phyloP scores from a whole-genome alignment of 2,329 filamentous ascomycete genomes.

The Monilinia fructicola region DNA sequence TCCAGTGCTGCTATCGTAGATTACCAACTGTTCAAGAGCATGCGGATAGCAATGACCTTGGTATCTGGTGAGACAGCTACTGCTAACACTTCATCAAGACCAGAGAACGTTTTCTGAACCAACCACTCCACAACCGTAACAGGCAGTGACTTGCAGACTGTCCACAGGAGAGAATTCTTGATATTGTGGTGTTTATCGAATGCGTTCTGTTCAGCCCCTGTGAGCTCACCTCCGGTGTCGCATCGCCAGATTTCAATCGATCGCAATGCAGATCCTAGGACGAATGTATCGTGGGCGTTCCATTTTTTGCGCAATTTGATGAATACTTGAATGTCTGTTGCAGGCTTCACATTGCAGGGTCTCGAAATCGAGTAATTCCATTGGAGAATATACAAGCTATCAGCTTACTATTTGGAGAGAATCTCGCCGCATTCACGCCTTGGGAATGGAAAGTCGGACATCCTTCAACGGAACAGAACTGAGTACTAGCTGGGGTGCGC shows the following conservation, averaged over 20 bases:
- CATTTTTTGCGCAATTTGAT: neutral
- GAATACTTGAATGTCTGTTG: slow-evolving; percentile 23
- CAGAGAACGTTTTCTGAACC: too few relatives aligned
- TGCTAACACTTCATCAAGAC: neutral
- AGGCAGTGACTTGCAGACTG: neutral
- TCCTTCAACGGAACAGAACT: too few relatives aligned
- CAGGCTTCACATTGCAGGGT: slow-evolving; percentile 20
- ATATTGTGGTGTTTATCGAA: neutral
- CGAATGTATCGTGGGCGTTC: neutral
- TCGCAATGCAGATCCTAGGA: neutral
- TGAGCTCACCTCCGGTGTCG: slow-evolving; percentile 16
- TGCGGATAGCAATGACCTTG: neutral
- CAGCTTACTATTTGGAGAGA: neutral
- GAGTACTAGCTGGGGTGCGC: too few relatives aligned
- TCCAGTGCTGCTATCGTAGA: neutral
- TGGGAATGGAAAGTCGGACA: neutral
- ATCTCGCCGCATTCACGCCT: neutral
- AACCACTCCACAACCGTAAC: too few relatives aligned
- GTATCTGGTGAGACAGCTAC: neutral
- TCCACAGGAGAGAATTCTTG: neutral
- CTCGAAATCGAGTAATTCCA: slow-evolving; percentile 18
- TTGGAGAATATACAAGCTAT: neutral
- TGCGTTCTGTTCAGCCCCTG: neutral
- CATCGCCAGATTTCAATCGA: neutral
- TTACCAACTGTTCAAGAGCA: neutral